phyloP scores from a whole-genome alignment of 495 filamentous ascomycete genomes.

The Aspergillus funiculosus region DNA sequence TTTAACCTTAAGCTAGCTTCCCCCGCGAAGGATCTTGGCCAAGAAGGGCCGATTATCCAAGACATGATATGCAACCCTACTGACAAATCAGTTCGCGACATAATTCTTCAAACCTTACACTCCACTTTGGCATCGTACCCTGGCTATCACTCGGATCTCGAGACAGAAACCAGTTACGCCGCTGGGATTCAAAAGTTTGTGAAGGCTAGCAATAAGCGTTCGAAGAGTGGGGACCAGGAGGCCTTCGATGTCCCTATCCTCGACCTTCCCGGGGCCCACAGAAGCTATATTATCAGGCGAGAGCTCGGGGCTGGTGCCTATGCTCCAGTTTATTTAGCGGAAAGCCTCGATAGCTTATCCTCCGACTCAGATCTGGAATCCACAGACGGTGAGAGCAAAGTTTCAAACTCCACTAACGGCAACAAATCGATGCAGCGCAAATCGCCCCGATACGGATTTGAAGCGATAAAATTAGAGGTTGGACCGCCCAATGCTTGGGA shows the following conservation, averaged over 20 bases:
- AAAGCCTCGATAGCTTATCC: constrained; percentile 52
- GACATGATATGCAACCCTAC: constrained; percentile 85
- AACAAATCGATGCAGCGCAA: constrained; percentile 20
- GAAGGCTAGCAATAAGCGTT: constrained; percentile 58
- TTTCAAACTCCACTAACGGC: constrained; percentile 6
- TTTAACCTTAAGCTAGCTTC: constrained; percentile 17
- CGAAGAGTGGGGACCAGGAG: constrained; percentile 44
- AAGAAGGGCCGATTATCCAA: constrained; percentile 60
- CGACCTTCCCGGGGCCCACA: constrained; percentile 53
- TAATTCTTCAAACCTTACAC: constrained; percentile 65
- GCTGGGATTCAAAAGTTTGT: constrained; percentile 73
- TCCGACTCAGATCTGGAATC: constrained; percentile 46
- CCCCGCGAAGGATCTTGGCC: constrained; percentile 20
- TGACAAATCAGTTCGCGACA: constrained; percentile 62
- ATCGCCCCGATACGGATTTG: constrained; percentile 49
- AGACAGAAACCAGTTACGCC: constrained; percentile 52
- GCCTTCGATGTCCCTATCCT: constrained; percentile 62
- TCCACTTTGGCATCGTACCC: constrained; percentile 66
- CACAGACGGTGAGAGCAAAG: constrained; percentile 21
- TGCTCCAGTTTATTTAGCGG: constrained; percentile 86
- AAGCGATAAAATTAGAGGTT: constrained; percentile 87
- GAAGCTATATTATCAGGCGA: constrained; percentile 69
- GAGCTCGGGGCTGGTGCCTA: constrained; percentile 91
- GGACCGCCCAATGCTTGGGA: constrained; percentile 86
- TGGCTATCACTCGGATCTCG: constrained; percentile 67